Conservation (phyloP, 2,329 filamentous ascomycete species). For the Zarea fungicola region DNA sequence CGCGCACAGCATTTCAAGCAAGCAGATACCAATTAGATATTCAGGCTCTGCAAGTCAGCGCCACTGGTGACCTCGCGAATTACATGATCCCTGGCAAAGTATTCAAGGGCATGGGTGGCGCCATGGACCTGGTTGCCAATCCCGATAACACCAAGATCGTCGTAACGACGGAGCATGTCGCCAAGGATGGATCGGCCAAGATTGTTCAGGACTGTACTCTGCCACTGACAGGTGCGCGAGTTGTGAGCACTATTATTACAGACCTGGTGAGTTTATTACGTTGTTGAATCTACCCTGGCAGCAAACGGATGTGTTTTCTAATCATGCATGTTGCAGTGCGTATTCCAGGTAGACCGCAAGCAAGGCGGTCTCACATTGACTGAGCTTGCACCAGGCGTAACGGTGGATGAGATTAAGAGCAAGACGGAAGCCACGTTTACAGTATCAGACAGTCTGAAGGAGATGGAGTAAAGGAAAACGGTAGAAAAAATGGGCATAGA, state of each 20-base stretch:
- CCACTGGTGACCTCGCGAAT: conserved; percentile 74
- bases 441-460: conserved; percentile 53
- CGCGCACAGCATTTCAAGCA: neutral
- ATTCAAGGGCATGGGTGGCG: conserved; percentile 81
- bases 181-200: conserved; percentile 63
- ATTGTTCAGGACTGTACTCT: conserved; percentile 59
- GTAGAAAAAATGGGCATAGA: conserved; percentile 43
- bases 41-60: conserved; percentile 71
- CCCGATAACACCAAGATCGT: conserved; percentile 68
- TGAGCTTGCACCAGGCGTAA: conserved; percentile 64
- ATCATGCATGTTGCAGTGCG: conserved; percentile 42
- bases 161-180: conserved; percentile 64
- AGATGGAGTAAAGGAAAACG: conserved; percentile 36
- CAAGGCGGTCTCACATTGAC: conserved; percentile 61
- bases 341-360: conserved; percentile 62
- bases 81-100: conserved; percentile 89
- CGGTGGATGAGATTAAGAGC: conserved; percentile 60
- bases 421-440: conserved; percentile 67
- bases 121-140: conserved; percentile 69
- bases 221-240: conserved; percentile 59
- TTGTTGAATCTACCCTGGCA: too few relatives aligned
- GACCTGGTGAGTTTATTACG: conserved; percentile 57
- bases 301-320: neutral
- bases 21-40: neutral
- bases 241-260: conserved; percentile 69